Evolutionary conservation across 192 early-diverging fungal genomes (phyloP), one percentile per base, ranked within the genome.

Genomic region (Chytriomyces sp.): DNA sequence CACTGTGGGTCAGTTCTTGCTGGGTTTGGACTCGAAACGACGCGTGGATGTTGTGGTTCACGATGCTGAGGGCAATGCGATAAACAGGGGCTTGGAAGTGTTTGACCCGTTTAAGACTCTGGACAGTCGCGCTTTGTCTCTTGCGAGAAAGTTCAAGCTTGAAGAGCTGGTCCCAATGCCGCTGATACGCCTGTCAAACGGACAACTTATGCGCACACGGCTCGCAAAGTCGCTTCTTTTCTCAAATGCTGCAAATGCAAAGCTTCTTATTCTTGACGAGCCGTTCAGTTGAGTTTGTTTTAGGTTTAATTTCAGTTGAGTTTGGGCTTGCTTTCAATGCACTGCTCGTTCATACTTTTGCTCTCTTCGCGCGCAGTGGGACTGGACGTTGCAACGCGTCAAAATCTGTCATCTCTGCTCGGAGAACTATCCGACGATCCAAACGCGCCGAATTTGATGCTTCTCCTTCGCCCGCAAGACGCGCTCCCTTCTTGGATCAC

Each of bases 401-500:
- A 28, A 13, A 77, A 79, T 49, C 43, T 90, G 10, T 66, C 82
- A 59, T 44, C 66, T 26, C 67, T 13, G 16, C 53, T 75, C 45
- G 73, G 73, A 23, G 69, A 79, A 3, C 45, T 85, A 26, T 45
- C 71, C 3, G 64, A 47, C 11, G 64, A 67, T 45, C 61, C 26
- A 60, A 72, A 6, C 68, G 78, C 28, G 23, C 71, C 71, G 23
- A 74, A 62, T 2, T 48, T 88, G 6, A 68, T 89, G 5, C 82
- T 89, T 10, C 75, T 89, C 1, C 77, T 86, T 24, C 69, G 88
- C 20, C 87, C 87, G 1, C 88, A 89, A 76, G 88, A 89, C 35
- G 77, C 80, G 18, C 28, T 90, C 11, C 89, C 89, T 8, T 23
- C 67, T 7, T 88, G 86, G 84, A 84, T 87, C 35, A 89, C 89